Evolutionary conservation across 2,329 filamentous ascomycete genomes (phyloP).

Genomic region (Curvularia sp.): DNA sequence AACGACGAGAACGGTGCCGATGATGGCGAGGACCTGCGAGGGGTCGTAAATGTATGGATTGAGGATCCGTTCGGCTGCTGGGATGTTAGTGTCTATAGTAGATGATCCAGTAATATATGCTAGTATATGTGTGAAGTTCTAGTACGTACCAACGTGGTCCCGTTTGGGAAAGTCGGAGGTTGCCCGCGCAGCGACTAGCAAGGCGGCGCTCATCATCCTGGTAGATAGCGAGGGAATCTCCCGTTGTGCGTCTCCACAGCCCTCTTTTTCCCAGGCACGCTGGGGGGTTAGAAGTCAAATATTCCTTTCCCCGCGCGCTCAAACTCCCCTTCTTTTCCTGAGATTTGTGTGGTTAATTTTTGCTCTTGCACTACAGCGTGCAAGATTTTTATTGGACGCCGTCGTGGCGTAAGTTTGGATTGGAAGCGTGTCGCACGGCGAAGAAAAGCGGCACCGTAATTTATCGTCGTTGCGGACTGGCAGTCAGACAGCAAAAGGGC

Average conservation of each 20-base stretch:
- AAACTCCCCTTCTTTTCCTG: background rate
- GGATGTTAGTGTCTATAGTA: conserved; percentile 1
- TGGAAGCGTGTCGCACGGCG: background rate
- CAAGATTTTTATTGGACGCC: background rate
- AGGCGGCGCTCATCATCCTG: conserved; percentile 1
- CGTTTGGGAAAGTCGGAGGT: conserved; percentile 8
- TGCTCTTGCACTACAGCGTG: background rate
- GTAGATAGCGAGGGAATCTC: background rate
- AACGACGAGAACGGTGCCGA: conserved; percentile 53
- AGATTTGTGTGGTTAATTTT: background rate
- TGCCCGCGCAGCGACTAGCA: conserved; percentile 8
- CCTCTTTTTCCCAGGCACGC: background rate
- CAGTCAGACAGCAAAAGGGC: background rate
- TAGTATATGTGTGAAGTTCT: background rate
- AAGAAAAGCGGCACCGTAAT: no score
- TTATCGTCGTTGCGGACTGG: background rate
- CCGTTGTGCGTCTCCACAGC: conserved; percentile 2
- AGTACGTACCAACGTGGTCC: conserved; percentile 3
- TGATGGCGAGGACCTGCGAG: conserved; percentile 52
- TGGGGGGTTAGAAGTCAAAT: no score
- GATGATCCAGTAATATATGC: background rate
- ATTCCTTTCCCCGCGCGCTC: background rate
- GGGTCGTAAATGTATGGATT: conserved; percentile 60
- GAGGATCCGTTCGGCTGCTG: conserved; percentile 29
- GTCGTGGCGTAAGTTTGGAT: background rate